Evolutionary conservation across 352 stramenopile species (phyloP), one percentile per base, ranked within the genome.

Genomic region (Peronospora tabacina): DNA sequence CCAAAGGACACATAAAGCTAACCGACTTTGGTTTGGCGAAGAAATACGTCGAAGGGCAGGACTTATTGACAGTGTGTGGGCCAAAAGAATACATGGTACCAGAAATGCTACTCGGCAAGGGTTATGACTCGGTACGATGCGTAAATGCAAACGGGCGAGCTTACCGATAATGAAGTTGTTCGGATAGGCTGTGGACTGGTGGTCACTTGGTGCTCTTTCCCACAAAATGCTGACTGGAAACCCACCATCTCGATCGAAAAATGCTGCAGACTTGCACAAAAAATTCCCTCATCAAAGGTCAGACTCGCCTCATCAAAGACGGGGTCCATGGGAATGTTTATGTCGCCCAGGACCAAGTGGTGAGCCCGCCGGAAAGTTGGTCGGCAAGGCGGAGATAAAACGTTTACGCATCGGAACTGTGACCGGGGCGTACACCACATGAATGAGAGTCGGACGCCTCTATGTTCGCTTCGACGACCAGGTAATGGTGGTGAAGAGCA

Each of bases 11-110:
- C 53, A 66, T 96, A 39, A 95, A 94, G 43, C 50, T 97, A 19
- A 92, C 84, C 1, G 90, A 97, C 58, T 97, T 97, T 62, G 90
- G 90, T 4, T 57, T 97, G 16, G 78, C 85, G 3, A 88, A 87
- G 20, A 63, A 89, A 30, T 83, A 75, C 16, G 50, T 70, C 39
- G 71, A 86, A 57, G 78, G 77, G 4, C 72, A 89, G 38, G 71
- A 88, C 30, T 44, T 90, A 29, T 66, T 82, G 35, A 89, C 79
- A 7, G 67, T 92, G 29, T 92, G 82, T 26, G 82, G 82, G 0
- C 90, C 82, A 6, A 83, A 87, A 58, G 81, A 94, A 54, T 94
- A 94, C 59, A 94, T 92, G 81, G 81, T 79, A 0, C 81, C 81
- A 3, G 82, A 94, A 46, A 90, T 92, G 79, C 52, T 91, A 9